Percentiles rank a stretch among this genome's conserved stretches.
Evolutionary conservation across 2,329 filamentous ascomycete species (phyloP).

Genomic region (Lasiodiplodia theobromae): DNA sequence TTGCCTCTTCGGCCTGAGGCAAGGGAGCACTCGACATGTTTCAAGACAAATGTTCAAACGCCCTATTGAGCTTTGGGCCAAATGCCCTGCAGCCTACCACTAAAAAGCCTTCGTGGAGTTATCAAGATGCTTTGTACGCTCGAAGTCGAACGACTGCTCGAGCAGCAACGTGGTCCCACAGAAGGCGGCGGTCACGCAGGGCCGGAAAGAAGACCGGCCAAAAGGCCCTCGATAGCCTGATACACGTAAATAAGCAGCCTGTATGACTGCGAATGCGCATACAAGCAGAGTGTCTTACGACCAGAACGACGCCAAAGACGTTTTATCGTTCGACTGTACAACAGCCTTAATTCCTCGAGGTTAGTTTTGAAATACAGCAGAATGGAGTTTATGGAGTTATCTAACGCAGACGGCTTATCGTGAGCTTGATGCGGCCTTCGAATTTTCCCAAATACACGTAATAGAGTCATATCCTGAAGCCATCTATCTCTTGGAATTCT

Average conservation of each 20-base stretch:
- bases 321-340: background rate
- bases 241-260: background rate
- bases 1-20: background rate
- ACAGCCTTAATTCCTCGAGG: background rate
- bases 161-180: background rate
- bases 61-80: background rate
- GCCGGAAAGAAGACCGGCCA: background rate
- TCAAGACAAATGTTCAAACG: background rate
- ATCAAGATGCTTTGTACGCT: background rate
- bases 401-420: background rate
- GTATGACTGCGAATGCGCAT: background rate
- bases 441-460: background rate
- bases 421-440: background rate
- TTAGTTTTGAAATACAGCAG: background rate
- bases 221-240: background rate
- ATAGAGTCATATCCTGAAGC: background rate
- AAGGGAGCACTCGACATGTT: constrained; percentile 1
- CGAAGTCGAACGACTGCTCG: background rate
- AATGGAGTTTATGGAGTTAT: background rate
- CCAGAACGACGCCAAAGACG: background rate
- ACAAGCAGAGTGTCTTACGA: background rate
- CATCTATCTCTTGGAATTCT: background rate
- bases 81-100: background rate
- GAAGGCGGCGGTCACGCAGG: constrained; percentile 2
- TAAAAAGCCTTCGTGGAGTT: background rate